These are phyloP conservation scores for Rhazya stricta DNA, from an alignment of 257 asterid species.

Conservation along the genomic window DNA sequence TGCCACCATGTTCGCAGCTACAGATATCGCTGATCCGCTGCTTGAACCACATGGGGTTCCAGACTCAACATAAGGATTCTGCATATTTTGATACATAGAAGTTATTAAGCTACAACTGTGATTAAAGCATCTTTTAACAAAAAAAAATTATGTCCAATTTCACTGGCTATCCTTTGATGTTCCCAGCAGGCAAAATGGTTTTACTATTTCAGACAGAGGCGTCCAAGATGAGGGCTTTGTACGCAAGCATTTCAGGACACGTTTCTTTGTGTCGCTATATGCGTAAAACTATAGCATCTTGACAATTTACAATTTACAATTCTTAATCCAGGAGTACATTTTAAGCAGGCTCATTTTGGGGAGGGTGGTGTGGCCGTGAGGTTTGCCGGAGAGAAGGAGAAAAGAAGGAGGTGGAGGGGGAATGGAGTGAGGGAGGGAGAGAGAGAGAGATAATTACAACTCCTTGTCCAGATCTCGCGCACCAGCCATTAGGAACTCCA, in stretches of 20 bases:
- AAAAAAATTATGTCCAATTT: no score
- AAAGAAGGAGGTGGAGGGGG: neutral
- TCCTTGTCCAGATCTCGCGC: constrained; percentile 62
- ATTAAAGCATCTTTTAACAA: neutral
- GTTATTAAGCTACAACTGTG: neutral
- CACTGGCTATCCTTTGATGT: no score
- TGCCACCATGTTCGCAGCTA: constrained; percentile 58
- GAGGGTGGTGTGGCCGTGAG: neutral
- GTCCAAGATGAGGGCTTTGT: neutral
- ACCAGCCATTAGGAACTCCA: constrained; percentile 59
- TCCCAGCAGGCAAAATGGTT: no score
- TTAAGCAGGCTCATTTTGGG: no score
- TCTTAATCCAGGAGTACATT: no score
- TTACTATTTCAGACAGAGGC: neutral
- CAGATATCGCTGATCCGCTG: constrained; percentile 71
- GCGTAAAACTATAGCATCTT: no score
- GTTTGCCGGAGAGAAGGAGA: neutral
- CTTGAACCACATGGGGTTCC: constrained; percentile 61
- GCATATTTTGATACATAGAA: constrained; percentile 3
- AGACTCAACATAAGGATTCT: constrained; percentile 59
- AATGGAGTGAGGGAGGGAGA: neutral
- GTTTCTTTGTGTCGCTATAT: no score
- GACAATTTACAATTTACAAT: no score
- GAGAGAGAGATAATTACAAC: constrained; percentile 35
- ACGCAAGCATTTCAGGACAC: no score